A percentile compares a stretch with the other conserved stretches of the same genome.
Evolutionary conservation across 306 rosid genomes (phyloP).

Genomic region (Trifolium fragiferum): DNA sequence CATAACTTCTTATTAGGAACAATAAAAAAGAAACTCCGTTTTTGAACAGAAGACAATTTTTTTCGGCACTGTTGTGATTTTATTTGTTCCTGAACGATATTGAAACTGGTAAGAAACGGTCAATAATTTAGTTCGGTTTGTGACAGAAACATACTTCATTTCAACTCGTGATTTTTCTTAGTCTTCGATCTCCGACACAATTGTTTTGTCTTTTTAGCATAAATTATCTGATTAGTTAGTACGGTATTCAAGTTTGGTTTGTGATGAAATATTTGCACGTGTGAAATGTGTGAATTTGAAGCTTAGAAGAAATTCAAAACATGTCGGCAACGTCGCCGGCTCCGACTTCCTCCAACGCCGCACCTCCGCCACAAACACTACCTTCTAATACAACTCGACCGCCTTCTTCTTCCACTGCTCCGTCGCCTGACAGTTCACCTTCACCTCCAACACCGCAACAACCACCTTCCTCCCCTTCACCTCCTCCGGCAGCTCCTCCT

Average conservation of each 20-base stretch:
- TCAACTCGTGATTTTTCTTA: not conserved
- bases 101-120: not conserved
- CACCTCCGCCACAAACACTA: not conserved
- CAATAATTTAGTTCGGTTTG: not conserved
- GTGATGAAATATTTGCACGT: constrained; percentile 15
- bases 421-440: constrained; percentile 41
- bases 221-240: too few species aligned
- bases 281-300: constrained; percentile 5
- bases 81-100: too few species aligned
- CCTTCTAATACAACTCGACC: not conserved
- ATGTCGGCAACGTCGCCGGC: constrained; percentile 77
- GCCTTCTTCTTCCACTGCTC: not conserved
- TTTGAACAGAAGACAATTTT: too few species aligned
- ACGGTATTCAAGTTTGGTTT: not conserved
- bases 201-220: not conserved
- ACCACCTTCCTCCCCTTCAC: constrained; percentile 27
- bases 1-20: not conserved
- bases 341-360: constrained; percentile 49
- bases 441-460: constrained; percentile 45
- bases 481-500: constrained; percentile 46
- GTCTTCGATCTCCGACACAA: too few species aligned
- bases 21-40: too few species aligned
- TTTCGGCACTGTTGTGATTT: too few species aligned
- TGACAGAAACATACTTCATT: constrained; percentile 8
- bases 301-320: not conserved